Conservation (phyloP, 1,139 yeast genomes). For the Blastobotrys serpentis region DNA sequence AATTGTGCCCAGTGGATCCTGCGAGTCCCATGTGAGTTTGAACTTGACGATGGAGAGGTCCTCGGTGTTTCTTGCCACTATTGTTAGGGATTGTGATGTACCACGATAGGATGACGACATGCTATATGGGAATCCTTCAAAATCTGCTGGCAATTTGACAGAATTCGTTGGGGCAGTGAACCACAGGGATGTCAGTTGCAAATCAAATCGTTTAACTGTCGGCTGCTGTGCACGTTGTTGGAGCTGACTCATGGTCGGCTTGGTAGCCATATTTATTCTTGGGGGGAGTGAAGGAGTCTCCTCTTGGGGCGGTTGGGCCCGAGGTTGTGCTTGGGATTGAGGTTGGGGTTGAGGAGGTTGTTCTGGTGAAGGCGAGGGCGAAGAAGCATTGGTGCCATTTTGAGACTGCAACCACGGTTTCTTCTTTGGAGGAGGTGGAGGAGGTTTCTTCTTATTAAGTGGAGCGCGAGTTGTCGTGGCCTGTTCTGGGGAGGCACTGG, state of each 20-base stretch:
- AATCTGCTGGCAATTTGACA: conserved; percentile 29
- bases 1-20: conserved; percentile 34
- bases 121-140: conserved; percentile 28
- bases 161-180: conserved; percentile 27
- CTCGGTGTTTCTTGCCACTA: conserved; percentile 43
- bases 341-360: conserved; percentile 6
- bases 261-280: conserved; percentile 12
- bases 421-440: conserved; percentile 33
- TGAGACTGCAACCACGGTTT: conserved; percentile 26
- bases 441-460: conserved; percentile 33
- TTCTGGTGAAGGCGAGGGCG: background rate
- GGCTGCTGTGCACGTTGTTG: conserved; percentile 16
- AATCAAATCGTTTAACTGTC: conserved; percentile 25
- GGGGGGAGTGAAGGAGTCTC: conserved; percentile 8
- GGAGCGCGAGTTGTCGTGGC: conserved; percentile 16
- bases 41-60: conserved; percentile 54
- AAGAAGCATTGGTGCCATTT: conserved; percentile 1
- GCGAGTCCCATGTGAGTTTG: conserved; percentile 47
- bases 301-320: background rate
- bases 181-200: conserved; percentile 32
- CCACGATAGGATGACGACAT: conserved; percentile 23
- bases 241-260: conserved; percentile 15
- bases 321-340: too few species aligned
- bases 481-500: conserved; percentile 15
- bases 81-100: conserved; percentile 22